Evolutionary conservation across 179 eudicot species (phyloP).

Genomic region (Corrigiola litoralis): DNA sequence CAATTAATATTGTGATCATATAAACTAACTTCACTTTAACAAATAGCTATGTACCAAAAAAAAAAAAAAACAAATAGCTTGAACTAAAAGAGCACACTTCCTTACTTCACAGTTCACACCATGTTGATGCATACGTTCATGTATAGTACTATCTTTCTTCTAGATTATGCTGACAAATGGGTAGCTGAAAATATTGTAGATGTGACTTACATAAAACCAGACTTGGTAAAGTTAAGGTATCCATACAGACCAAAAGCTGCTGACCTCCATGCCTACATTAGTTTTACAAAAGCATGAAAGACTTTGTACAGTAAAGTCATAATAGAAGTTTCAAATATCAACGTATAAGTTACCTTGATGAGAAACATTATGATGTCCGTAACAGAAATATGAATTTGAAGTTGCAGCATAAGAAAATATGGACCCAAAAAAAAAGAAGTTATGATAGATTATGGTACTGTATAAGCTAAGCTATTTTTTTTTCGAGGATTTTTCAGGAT

Average conservation of each 20-base stretch:
- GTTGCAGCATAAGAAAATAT: slow-evolving; percentile 5
- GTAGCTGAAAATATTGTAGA: not conserved
- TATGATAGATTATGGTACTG: too few relatives aligned
- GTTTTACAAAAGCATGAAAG: not conserved
- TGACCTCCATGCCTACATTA: slow-evolving; percentile 73
- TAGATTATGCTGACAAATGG: not conserved
- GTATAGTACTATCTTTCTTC: too few relatives aligned
- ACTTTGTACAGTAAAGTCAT: not conserved
- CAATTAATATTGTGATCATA: too few relatives aligned
- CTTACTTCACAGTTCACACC: too few relatives aligned
- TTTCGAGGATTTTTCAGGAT: too few relatives aligned
- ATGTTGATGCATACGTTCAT: too few relatives aligned
- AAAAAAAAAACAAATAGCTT: too few relatives aligned
- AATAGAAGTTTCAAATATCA: not conserved
- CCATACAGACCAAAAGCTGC: slow-evolving; percentile 76
- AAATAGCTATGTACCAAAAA: too few relatives aligned
- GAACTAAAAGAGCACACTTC: too few relatives aligned
- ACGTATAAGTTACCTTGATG: slow-evolving; percentile 41
- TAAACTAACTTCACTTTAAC: too few relatives aligned
- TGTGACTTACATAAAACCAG: slow-evolving; percentile 52
- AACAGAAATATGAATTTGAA: slow-evolving; percentile 29
- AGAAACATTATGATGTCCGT: slow-evolving; percentile 50
- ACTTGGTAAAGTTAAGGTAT: slow-evolving; percentile 84
- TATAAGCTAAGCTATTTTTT: too few relatives aligned
- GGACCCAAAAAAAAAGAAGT: too few relatives aligned